phyloP scores from a whole-genome alignment of 768 basidiomycete genomes.

The Russula foetens region DNA sequence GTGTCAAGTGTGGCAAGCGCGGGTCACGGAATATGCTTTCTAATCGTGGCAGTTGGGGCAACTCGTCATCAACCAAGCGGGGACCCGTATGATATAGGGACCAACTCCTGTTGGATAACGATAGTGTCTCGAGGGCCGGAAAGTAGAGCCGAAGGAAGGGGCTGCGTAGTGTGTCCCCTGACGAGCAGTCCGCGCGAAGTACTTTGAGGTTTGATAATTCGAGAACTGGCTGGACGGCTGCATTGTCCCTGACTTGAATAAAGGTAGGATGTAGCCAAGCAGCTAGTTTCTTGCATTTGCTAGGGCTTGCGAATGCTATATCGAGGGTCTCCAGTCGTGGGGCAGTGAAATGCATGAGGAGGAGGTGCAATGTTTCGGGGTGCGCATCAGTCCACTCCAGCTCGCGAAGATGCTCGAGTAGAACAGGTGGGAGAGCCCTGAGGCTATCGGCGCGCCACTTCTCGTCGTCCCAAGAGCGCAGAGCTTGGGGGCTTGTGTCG shows the following conservation, averaged over 20 bases:
- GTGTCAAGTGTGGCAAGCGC: constrained; percentile 13
- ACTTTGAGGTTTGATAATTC: constrained; percentile 7
- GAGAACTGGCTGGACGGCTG: background rate
- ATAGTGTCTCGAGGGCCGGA: constrained; percentile 15
- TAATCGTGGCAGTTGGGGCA: constrained; percentile 5
- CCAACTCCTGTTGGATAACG: constrained; percentile 8
- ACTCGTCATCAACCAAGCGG: background rate
- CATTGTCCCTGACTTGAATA: background rate
- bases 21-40: constrained; percentile 19
- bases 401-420: constrained; percentile 14
- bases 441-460: background rate
- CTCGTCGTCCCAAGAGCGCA: background rate
- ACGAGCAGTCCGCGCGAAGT: constrained; percentile 7
- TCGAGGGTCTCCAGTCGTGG: constrained; percentile 11
- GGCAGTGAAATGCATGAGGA: constrained; percentile 12
- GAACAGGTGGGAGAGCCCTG: constrained; percentile 6
- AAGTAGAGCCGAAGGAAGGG: constrained; percentile 15
- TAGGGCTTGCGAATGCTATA: constrained; percentile 1
- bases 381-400: constrained; percentile 14
- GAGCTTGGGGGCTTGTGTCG: background rate
- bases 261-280: constrained; percentile 4
- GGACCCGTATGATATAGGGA: background rate
- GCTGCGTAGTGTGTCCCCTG: constrained; percentile 8
- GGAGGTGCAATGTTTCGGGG: constrained; percentile 3
- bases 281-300: constrained; percentile 3